Conservation (phyloP, 768 basidiomycete genomes). For the Strobilomyces dryophilus region DNA sequence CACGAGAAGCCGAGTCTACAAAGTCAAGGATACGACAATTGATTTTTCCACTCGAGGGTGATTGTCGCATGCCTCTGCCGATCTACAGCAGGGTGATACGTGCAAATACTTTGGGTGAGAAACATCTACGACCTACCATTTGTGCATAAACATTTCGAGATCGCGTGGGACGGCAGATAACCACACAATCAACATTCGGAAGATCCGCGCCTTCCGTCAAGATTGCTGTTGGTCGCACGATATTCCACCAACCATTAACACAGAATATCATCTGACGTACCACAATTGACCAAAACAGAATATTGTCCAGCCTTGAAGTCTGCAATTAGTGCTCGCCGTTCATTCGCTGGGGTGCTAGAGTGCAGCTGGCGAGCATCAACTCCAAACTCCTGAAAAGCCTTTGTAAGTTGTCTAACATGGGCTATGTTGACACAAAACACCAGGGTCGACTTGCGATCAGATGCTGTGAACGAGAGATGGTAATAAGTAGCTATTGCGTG, state of each 20-base stretch:
- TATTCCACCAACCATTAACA: neutral
- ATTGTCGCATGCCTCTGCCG: constrained; percentile 87
- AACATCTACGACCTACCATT: constrained; percentile 54
- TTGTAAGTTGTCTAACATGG: constrained; percentile 75
- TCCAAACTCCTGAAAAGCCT: constrained; percentile 65
- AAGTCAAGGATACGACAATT: constrained; percentile 92
- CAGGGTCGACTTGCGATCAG: constrained; percentile 75
- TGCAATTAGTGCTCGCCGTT: constrained; percentile 60
- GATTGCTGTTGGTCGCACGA: constrained; percentile 46
- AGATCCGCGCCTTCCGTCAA: constrained; percentile 95
- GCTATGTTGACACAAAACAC: constrained; percentile 87
- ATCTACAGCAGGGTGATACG: constrained; percentile 51
- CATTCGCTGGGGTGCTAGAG: constrained; percentile 56
- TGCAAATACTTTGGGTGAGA: neutral
- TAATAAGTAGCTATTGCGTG: constrained; percentile 4
- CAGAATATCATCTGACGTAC: constrained; percentile 36
- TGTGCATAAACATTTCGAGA: constrained; percentile 89
- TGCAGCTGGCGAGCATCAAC: constrained; percentile 84
- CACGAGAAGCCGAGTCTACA: constrained; percentile 68
- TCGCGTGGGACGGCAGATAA: constrained; percentile 84
- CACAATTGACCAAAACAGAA: constrained; percentile 89
- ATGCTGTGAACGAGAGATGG: constrained; percentile 26
- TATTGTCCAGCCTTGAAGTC: constrained; percentile 70
- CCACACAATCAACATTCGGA: constrained; percentile 88
- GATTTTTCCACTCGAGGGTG: constrained; percentile 71